These are phyloP conservation scores for thale cress (Arabidopsis thaliana) DNA, from an alignment of 345 rosid genomes.

Conservation along the genomic window DNA sequence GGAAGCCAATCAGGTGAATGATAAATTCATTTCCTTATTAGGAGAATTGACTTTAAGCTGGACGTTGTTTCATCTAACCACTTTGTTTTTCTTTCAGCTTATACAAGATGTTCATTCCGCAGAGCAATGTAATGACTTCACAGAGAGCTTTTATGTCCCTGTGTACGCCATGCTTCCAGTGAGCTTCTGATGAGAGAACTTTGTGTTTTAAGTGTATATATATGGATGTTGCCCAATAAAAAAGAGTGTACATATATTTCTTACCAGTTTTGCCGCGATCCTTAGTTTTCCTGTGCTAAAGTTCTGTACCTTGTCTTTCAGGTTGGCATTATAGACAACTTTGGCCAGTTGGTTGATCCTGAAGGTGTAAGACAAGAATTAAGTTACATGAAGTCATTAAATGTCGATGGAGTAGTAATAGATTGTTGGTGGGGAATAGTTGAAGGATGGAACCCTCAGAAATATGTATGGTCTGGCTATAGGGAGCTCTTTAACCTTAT, in stretches of 20 bases:
- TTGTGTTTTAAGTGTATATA: conserved; percentile 23
- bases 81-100: conserved; percentile 59
- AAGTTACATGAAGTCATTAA: conserved; percentile 72
- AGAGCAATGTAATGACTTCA: conserved; percentile 60
- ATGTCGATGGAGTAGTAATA: conserved; percentile 78
- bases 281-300: conserved; percentile 27
- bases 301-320: conserved; percentile 45
- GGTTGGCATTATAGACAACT: conserved; percentile 72
- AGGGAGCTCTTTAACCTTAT: conserved; percentile 76
- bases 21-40: background rate
- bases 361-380: conserved; percentile 75
- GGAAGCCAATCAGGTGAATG: conserved; percentile 80
- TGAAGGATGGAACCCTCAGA: conserved; percentile 94
- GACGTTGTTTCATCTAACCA: background rate
- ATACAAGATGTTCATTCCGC: conserved; percentile 75
- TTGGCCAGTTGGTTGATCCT: conserved; percentile 78
- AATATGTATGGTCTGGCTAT: conserved; percentile 94
- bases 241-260: background rate
- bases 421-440: conserved; percentile 99
- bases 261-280: background rate
- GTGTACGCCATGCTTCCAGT: conserved; percentile 84
- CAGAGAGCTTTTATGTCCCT: conserved; percentile 67
- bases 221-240: too few species aligned
- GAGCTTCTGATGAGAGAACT: conserved; percentile 45
- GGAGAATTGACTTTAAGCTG: background rate